Percentiles rank a stretch among this genome's conserved stretches.
Conservation (phyloP, 1,139 yeast species). For the Geotrichum australiense region DNA sequence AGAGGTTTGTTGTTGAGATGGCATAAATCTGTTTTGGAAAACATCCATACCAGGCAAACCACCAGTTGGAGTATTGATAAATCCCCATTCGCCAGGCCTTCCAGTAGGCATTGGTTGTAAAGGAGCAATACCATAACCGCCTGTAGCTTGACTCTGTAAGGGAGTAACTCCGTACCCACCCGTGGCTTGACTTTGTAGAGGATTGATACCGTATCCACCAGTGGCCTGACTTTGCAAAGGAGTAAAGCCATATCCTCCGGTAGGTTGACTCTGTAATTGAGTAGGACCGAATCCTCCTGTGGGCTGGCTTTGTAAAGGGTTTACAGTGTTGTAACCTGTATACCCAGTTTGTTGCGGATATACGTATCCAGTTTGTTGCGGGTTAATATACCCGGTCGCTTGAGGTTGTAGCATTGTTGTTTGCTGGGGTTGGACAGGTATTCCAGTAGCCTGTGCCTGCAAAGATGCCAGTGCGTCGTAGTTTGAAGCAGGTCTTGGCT, state of each 20-base stretch:
- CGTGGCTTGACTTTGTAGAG: conserved; percentile 35
- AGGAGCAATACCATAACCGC: conserved; percentile 25
- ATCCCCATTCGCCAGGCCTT: conserved; percentile 78
- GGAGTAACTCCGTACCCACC: conserved; percentile 28
- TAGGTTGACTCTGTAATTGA: conserved; percentile 35
- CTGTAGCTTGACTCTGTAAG: conserved; percentile 36
- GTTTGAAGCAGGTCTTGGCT: conserved; percentile 27
- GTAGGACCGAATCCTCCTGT: conserved; percentile 33
- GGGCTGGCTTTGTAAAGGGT: conserved; percentile 28
- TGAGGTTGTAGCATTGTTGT: conserved; percentile 35
- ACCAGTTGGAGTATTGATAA: conserved; percentile 63
- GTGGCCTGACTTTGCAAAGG: conserved; percentile 37
- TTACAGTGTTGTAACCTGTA: conserved; percentile 7
- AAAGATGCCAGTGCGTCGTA: conserved; percentile 35
- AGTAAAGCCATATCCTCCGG: conserved; percentile 35
- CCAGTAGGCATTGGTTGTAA: conserved; percentile 49
- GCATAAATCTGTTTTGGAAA: conserved; percentile 71
- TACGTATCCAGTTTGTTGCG: conserved; percentile 36
- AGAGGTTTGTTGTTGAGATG: conserved; percentile 40
- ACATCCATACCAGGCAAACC: conserved; percentile 72
- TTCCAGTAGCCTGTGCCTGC: conserved; percentile 40
- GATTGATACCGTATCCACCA: conserved; percentile 26
- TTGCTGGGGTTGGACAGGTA: conserved; percentile 24
- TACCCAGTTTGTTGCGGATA: conserved; percentile 38
- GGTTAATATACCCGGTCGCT: conserved; percentile 31